Conservation (phyloP, 805 yeast genomes). For the Wickerhamomyces hampshirensis region DNA sequence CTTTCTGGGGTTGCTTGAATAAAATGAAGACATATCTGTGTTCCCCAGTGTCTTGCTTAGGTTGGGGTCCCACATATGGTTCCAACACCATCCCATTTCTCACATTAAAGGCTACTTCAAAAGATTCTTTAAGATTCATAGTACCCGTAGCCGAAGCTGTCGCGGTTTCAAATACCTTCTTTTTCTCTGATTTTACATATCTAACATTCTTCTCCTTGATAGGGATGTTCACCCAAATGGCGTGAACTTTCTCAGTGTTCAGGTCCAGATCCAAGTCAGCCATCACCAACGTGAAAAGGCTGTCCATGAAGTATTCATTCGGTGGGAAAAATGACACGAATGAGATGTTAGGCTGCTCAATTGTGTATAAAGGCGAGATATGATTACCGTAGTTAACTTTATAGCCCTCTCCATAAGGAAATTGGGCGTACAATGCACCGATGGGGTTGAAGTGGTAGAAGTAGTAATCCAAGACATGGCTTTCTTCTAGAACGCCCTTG, state of each 20-base stretch:
- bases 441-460: slow-evolving; percentile 17
- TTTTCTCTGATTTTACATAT: background rate
- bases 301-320: slow-evolving; percentile 2
- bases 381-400: slow-evolving; percentile 16
- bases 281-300: slow-evolving; percentile 11
- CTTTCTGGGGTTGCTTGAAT: slow-evolving; percentile 18
- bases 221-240: slow-evolving; percentile 18
- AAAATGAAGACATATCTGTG: slow-evolving; percentile 18
- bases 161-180: background rate
- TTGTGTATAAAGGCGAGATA: slow-evolving; percentile 14
- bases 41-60: slow-evolving; percentile 11
- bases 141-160: too few relatives aligned
- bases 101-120: slow-evolving; percentile 8
- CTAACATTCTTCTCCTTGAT: slow-evolving; percentile 6
- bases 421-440: slow-evolving; percentile 13
- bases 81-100: slow-evolving; percentile 8
- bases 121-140: too few relatives aligned
- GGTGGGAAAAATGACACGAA: slow-evolving; percentile 15
- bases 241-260: slow-evolving; percentile 10
- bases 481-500: slow-evolving; percentile 1
- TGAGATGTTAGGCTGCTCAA: slow-evolving; percentile 12
- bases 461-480: slow-evolving; percentile 6
- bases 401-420: slow-evolving; percentile 7
- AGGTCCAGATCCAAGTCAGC: slow-evolving; percentile 13
- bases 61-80: slow-evolving; percentile 16